Evolutionary conservation across 176 grass and related monocot genomes (phyloP), one percentile per base, ranked within the genome.

Genomic region (Aegilops bicornis): DNA sequence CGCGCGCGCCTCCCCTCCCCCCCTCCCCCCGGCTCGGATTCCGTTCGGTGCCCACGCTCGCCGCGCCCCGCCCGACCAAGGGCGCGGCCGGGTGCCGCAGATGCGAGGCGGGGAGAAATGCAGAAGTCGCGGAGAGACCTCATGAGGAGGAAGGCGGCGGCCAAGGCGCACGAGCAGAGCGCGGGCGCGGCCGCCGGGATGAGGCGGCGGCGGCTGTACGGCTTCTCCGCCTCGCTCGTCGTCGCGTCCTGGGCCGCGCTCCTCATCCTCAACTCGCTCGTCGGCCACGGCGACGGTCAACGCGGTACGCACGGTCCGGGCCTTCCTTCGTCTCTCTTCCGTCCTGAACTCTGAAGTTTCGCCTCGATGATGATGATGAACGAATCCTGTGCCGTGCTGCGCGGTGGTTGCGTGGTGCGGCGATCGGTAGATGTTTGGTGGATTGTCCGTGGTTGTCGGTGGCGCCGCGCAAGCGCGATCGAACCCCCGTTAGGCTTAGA

Each of bases 71-170:
- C 4, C 54, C 36, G 7, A 15, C 37, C 16, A 19, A 81, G 24
- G 73, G 73, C 0, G 1, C 9, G 3, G 43, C 52, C 24, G 0
- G 33, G 33, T 6, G 33, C 32, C 36, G 73, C 81, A 50, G 70
- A 93, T 93, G 91, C 81, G 92, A 86, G 73, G 54, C 78, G 25
- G 79, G 76, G 65, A 72, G 67, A 75, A 97, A 99, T 99, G 97
- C 97, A 96, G 89, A 93, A 92, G 79, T 99, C 94, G 73, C 83
- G 90, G 52, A 91, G 83, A 90, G 88, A 89, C 42, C 87, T 94
- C 66, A 83, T 91, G 80, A 88, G 82, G 73, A 89, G 97, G 89
- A 93, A 27, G 87, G 92, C 92, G 84, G 90, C 87, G 74, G 86
- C 88, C 61, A 79, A 80, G 52, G 84, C 83, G 64, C 79, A 88